Evolutionary conservation across 164 flowering plant genomes (phyloP), one percentile per base, ranked within the genome.

Genomic region (Saururus chinensis): DNA sequence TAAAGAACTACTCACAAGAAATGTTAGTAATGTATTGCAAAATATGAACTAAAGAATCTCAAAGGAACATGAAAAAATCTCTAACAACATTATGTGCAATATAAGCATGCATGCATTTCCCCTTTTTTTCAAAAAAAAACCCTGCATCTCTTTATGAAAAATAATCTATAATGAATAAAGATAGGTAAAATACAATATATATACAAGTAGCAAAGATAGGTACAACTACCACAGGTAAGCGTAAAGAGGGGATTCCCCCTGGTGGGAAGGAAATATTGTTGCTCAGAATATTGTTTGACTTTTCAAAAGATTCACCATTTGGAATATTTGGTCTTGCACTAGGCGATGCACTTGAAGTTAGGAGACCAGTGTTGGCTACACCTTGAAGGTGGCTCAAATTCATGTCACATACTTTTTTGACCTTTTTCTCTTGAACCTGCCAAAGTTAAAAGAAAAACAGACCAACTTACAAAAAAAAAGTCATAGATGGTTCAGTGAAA

Each of bases 401-500:
- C 89, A 91, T 85, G 10, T 85, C 92, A 69, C 85, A 67, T 56
- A 95, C 66, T 73, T 87, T 95, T 76, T 91, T 95, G 60, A 91
- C 78, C 82, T 90, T 95, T 77, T 89, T 95, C 75, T 95, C 99
- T 77, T 91, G 97, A 55, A 95, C 96, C 99, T 95, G 85, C 62
- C 58, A 66, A 68, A 65, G 60, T 51, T 23, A 60, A 45, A 66
- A n/a, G 67, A 10, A 67, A 40, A 22, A 71, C 55, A 37, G 12
- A 58, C 48, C 1, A 6, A 19, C 16, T 0, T 1, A 45, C 11
- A 13, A 45, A 8, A 10, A 45, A 12, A 3, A 3, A 3, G 17
- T 12, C 14, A 12, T 17, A 12, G 14, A 45, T 45, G 17, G 14
- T 8, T 17, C 49, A 45, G 17, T 17, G 17, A 12, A 45, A 12